Evolutionary conservation across 371 early-diverging fungal genomes (phyloP).

Genomic region (Cokeromyces recurvatus): DNA sequence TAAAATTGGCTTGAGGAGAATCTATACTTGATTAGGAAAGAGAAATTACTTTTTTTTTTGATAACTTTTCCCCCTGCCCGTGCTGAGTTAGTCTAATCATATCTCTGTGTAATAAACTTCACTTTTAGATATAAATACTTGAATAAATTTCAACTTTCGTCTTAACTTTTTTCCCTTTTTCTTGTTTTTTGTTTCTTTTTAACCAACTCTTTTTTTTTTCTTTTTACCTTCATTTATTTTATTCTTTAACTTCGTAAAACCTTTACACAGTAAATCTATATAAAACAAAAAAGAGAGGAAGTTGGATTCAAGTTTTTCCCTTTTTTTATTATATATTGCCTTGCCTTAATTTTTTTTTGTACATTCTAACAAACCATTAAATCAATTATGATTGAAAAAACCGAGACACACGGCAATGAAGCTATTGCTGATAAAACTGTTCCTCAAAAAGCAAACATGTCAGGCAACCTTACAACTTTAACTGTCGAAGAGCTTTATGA

Average conservation of each 20-base stretch:
- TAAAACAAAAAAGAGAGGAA: too few relatives aligned
- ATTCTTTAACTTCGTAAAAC: too few relatives aligned
- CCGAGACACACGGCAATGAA: constrained; percentile 17
- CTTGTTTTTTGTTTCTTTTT: background rate
- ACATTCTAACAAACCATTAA: constrained; percentile 9
- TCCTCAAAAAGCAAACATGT: constrained; percentile 33
- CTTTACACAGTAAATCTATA: too few relatives aligned
- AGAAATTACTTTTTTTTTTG: too few relatives aligned
- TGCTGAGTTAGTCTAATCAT: constrained; percentile 3
- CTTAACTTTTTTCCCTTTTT: background rate
- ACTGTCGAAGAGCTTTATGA: constrained; percentile 74
- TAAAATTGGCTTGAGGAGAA: too few relatives aligned
- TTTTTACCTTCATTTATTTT: background rate
- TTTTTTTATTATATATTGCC: too few relatives aligned
- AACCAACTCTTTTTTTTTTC: background rate
- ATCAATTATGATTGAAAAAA: constrained; percentile 26
- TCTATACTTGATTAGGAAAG: too few relatives aligned
- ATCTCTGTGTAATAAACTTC: background rate
- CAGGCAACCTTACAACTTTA: constrained; percentile 54
- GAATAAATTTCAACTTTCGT: background rate
- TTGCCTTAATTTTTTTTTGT: too few relatives aligned
- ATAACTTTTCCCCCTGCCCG: constrained; percentile 5
- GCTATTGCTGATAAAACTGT: constrained; percentile 19
- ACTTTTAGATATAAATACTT: constrained; percentile 1
- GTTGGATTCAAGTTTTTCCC: too few relatives aligned